Percentiles rank a stretch among this genome's conserved stretches.
phyloP scores from a whole-genome alignment of 1,284 basidiomycete species.

The Erythrobasidium hasegawianum region DNA sequence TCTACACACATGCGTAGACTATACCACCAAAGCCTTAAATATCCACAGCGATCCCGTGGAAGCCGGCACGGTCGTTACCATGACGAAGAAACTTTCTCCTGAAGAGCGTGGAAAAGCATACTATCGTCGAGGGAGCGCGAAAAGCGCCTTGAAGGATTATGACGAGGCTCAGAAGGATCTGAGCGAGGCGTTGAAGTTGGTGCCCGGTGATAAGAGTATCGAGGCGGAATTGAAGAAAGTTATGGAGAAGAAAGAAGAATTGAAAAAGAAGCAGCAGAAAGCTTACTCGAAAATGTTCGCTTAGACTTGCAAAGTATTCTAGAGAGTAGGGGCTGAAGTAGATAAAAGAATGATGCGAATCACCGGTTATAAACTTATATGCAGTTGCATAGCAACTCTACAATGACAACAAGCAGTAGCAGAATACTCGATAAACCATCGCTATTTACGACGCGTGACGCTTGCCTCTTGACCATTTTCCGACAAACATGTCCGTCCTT shows the following conservation, averaged over 20 bases:
- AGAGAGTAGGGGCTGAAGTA: too few relatives aligned
- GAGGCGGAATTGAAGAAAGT: slow-evolving; percentile 54
- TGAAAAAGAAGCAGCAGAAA: slow-evolving; percentile 46
- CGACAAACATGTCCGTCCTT: slow-evolving; percentile 74
- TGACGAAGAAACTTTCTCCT: slow-evolving; percentile 45
- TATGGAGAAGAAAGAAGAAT: slow-evolving; percentile 45
- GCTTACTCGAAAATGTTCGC: slow-evolving; percentile 51
- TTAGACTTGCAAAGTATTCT: too few relatives aligned
- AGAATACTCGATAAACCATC: background rate
- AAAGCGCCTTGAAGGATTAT: slow-evolving; percentile 62
- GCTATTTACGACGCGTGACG: background rate
- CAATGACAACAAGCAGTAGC: too few relatives aligned
- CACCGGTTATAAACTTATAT: too few relatives aligned
- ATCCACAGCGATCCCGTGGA: slow-evolving; percentile 59
- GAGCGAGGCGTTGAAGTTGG: slow-evolving; percentile 61
- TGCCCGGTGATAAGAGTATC: slow-evolving; percentile 69
- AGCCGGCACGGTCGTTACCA: slow-evolving; percentile 53
- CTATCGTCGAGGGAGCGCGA: slow-evolving; percentile 76
- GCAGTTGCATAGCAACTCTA: too few relatives aligned
- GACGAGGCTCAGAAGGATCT: slow-evolving; percentile 74
- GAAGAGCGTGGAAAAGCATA: slow-evolving; percentile 70
- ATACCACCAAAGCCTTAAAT: slow-evolving; percentile 40
- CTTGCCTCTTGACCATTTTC: background rate
- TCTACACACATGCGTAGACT: slow-evolving; percentile 52
- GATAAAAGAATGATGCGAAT: too few relatives aligned